phyloP scores from a whole-genome alignment of 768 basidiomycete genomes.

The Lentinula raphanica region DNA sequence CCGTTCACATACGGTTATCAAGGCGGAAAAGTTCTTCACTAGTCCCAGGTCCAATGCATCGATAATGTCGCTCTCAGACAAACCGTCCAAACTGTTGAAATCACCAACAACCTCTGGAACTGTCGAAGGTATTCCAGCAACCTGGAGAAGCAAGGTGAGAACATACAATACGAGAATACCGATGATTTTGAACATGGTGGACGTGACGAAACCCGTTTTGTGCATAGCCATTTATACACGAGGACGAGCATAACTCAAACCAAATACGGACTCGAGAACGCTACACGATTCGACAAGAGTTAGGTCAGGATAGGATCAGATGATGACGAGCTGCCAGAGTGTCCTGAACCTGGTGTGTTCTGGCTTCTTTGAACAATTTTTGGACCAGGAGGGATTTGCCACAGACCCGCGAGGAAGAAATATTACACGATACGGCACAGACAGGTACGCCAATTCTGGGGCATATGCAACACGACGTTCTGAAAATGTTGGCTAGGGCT shows the following conservation, averaged over 20 bases:
- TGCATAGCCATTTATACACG: not conserved
- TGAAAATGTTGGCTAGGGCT: not conserved
- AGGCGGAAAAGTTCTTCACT: slow-evolving; percentile 32
- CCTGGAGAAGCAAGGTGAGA: slow-evolving; percentile 16
- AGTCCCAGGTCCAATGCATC: slow-evolving; percentile 34
- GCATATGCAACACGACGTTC: not conserved
- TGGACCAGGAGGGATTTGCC: not conserved
- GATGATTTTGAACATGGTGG: not conserved
- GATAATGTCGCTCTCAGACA: slow-evolving; percentile 32
- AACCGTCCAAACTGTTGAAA: slow-evolving; percentile 17
- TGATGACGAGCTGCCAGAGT: not conserved
- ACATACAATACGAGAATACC: not conserved
- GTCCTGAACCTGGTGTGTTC: not conserved
- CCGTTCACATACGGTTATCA: slow-evolving; percentile 31
- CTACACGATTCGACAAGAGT: not conserved
- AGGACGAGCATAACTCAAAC: not conserved
- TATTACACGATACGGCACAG: not conserved
- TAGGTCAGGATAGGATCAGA: not conserved
- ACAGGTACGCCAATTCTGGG: not conserved
- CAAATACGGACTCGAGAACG: not conserved
- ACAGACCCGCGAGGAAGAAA: not conserved
- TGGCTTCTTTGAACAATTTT: not conserved
- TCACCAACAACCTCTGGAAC: slow-evolving; percentile 3
- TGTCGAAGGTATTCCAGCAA: slow-evolving; percentile 17
- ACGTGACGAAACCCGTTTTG: not conserved